Conservation (phyloP, 2,329 filamentous ascomycete species). For the Curvularia hawaiiensis region DNA sequence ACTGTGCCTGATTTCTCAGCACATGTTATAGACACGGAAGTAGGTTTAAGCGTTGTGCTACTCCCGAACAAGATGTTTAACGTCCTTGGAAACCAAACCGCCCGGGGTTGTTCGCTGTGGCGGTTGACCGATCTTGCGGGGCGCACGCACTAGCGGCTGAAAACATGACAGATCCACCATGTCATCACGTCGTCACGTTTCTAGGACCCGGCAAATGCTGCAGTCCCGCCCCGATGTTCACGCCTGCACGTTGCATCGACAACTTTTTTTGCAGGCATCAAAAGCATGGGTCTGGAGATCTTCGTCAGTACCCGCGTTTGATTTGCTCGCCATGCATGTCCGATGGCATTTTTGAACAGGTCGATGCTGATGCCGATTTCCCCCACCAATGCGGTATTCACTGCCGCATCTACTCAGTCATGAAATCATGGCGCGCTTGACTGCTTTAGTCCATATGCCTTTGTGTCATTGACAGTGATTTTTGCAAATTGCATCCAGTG, state of each 20-base stretch:
- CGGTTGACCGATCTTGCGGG: constrained; percentile 5
- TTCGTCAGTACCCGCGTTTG: constrained; percentile 1
- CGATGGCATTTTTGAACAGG: constrained; percentile 21
- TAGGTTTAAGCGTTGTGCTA: constrained; percentile 12
- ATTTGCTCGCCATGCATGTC: constrained; percentile 21
- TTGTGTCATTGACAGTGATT: constrained; percentile 31
- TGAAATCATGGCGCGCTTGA: constrained; percentile 41
- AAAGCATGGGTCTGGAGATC: constrained; percentile 11
- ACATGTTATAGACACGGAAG: constrained; percentile 6
- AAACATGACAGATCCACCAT: constrained; percentile 26
- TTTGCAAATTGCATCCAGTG: constrained; percentile 10
- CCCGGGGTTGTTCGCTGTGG: constrained; percentile 1
- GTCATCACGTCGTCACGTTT: constrained; percentile 44
- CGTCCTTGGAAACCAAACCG: constrained; percentile 7
- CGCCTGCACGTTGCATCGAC: constrained; percentile 24
- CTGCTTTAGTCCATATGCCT: constrained; percentile 12
- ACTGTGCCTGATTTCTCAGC: constrained; percentile 19
- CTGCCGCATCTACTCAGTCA: constrained; percentile 39
- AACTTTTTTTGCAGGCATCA: constrained; percentile 7
- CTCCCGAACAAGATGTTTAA: background rate
- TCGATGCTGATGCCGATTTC: constrained; percentile 27
- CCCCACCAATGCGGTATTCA: constrained; percentile 21
- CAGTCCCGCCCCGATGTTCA: constrained; percentile 9
- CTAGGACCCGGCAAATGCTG: constrained; percentile 20
- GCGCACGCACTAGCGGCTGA: constrained; percentile 30